These are phyloP conservation scores for Gaillardinia entomophila DNA, from an alignment of 805 yeast genomes.

Conservation along the genomic window DNA sequence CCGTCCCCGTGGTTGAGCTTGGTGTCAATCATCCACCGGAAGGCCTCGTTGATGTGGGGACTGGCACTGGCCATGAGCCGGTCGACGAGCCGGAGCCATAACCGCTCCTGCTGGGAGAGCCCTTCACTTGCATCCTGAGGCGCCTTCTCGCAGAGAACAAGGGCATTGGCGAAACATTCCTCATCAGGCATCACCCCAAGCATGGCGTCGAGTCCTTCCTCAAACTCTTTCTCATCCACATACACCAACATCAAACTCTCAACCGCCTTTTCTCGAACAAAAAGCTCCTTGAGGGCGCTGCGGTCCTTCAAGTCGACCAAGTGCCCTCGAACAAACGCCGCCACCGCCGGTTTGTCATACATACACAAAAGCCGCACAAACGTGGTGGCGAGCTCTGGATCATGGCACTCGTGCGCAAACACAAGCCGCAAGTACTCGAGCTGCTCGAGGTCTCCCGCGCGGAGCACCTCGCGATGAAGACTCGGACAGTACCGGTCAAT, in stretches of 20 bases:
- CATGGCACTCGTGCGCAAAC: constrained; percentile 15
- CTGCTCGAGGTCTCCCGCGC: constrained; percentile 16
- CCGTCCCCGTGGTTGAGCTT: constrained; percentile 12
- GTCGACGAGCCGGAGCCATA: constrained; percentile 27
- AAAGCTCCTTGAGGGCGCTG: constrained; percentile 5
- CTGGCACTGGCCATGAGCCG: constrained; percentile 15
- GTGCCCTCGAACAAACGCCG: too few species aligned
- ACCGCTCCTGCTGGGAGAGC: constrained; percentile 14
- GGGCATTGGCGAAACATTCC: too few species aligned
- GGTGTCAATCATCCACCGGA: constrained; percentile 22
- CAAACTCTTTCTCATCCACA: constrained; percentile 12
- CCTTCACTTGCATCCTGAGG: constrained; percentile 4
- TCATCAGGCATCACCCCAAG: constrained; percentile 14
- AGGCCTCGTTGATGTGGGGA: too few species aligned
- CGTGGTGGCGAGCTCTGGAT: neutral
- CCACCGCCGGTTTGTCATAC: too few species aligned
- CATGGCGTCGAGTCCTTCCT: constrained; percentile 25
- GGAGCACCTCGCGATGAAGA: constrained; percentile 33
- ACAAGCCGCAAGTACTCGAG: constrained; percentile 28
- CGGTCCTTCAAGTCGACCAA: too few species aligned
- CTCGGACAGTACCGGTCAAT: constrained; percentile 31
- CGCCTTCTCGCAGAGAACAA: too few species aligned
- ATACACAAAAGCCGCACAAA: too few species aligned
- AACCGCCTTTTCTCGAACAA: constrained; percentile 17
- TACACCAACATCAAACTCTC: constrained; percentile 28